Evolutionary conservation across 2,329 filamentous ascomycete genomes (phyloP).

Genomic region (Aspergillus pseudonomiae): DNA sequence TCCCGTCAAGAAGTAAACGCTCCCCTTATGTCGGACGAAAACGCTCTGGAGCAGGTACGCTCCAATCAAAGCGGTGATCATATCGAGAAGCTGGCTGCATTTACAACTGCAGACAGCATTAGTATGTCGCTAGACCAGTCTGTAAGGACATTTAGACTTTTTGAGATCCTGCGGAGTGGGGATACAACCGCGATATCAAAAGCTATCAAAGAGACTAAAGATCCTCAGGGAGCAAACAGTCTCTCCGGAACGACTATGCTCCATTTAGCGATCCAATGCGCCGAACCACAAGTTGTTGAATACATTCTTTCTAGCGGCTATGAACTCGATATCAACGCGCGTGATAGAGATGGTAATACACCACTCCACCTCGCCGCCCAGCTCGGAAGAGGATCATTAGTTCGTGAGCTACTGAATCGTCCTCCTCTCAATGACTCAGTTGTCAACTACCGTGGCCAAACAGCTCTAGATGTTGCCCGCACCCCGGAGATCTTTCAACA

Average conservation of each 20-base stretch:
- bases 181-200: conserved; percentile 89
- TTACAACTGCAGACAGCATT: conserved; percentile 34
- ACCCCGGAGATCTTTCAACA: conserved; percentile 96
- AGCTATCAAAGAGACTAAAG: conserved; percentile 66
- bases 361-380: conserved; percentile 84
- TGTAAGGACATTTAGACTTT: conserved; percentile 89
- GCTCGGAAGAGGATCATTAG: conserved; percentile 77
- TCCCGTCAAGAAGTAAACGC: conserved; percentile 27
- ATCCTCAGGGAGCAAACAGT: conserved; percentile 51
- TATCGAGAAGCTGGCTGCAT: conserved; percentile 38
- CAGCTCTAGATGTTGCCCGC: conserved; percentile 84
- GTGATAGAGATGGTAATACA: conserved; percentile 92
- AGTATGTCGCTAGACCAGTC: conserved; percentile 79
- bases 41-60: conserved; percentile 31
- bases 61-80: conserved; percentile 28
- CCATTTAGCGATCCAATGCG: conserved; percentile 93
- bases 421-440: conserved; percentile 85
- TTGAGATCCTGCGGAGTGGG: conserved; percentile 87
- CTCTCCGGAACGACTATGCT: conserved; percentile 79
- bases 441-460: conserved; percentile 79
- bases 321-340: conserved; percentile 79
- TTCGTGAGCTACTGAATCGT: conserved; percentile 81
- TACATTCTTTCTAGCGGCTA: conserved; percentile 82
- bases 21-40: conserved; percentile 27
- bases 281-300: conserved; percentile 88